Evolutionary conservation across 257 asterid genomes (phyloP).

Genomic region (Scutellaria barbata): DNA sequence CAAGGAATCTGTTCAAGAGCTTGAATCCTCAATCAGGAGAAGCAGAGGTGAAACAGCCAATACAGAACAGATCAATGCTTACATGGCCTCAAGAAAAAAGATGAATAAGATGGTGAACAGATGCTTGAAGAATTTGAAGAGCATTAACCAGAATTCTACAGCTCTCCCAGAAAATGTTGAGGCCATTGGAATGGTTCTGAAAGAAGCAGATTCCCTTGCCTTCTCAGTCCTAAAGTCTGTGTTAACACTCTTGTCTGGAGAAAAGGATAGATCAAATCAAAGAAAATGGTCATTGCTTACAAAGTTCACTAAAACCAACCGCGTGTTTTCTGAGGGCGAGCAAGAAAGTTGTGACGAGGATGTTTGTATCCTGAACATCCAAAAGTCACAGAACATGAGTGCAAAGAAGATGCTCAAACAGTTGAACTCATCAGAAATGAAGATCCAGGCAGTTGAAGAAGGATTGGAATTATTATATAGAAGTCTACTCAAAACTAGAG

Average conservation of each 20-base stretch:
- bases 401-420: slow-evolving; percentile 33
- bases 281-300: slow-evolving; percentile 44
- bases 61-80: slow-evolving; percentile 26
- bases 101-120: slow-evolving; percentile 32
- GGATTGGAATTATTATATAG: slow-evolving; percentile 39
- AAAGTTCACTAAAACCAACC: slow-evolving; percentile 33
- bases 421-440: slow-evolving; percentile 39
- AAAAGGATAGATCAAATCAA: slow-evolving; percentile 33
- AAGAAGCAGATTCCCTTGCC: slow-evolving; percentile 34
- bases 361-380: slow-evolving; percentile 8
- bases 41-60: slow-evolving; percentile 25
- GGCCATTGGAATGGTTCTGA: slow-evolving; percentile 14
- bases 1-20: slow-evolving; percentile 46
- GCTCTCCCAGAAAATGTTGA: neutral
- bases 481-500: slow-evolving; percentile 42
- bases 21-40: slow-evolving; percentile 44
- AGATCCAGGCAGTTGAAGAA: slow-evolving; percentile 38
- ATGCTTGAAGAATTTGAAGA: slow-evolving; percentile 39
- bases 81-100: slow-evolving; percentile 40
- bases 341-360: neutral
- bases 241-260: slow-evolving; percentile 37
- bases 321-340: slow-evolving; percentile 6
- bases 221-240: neutral
- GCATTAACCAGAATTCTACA: slow-evolving; percentile 23
- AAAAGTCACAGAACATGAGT: neutral